A percentile compares a stretch with the other conserved stretches of the same genome.
phyloP scores from a whole-genome alignment of 805 yeast genomes.

The Ogataea neopini region DNA sequence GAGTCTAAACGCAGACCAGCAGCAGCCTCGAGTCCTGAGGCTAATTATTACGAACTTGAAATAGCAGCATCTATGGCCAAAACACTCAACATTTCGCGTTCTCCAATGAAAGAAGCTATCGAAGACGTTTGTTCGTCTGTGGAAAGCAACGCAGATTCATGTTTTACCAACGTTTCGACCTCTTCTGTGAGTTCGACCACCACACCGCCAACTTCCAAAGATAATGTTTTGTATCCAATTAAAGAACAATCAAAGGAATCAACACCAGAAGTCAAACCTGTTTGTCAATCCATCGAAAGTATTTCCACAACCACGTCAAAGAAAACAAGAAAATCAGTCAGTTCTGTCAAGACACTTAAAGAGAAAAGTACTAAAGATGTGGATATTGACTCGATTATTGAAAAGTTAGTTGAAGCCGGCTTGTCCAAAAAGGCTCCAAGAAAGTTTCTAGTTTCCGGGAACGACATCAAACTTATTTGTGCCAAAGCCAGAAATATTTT shows the following conservation, averaged over 20 bases:
- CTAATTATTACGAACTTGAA: constrained; percentile 37
- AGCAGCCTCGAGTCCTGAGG: constrained; percentile 17
- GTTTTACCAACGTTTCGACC: constrained; percentile 31
- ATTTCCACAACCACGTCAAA: background rate
- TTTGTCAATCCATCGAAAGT: background rate
- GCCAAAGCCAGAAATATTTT: constrained; percentile 60
- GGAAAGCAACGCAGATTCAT: constrained; percentile 45
- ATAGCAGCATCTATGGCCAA: constrained; percentile 50
- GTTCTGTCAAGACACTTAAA: constrained; percentile 1
- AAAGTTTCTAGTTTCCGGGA: constrained; percentile 50
- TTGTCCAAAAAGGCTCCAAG: constrained; percentile 42
- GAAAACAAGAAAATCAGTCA: constrained; percentile 2
- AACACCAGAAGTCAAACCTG: constrained; percentile 26
- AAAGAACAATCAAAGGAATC: constrained; percentile 37
- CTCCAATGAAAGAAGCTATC: constrained; percentile 14
- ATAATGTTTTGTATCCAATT: constrained; percentile 28
- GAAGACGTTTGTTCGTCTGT: constrained; percentile 38
- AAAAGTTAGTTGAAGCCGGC: constrained; percentile 56
- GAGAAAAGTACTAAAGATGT: no score
- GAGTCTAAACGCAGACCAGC: constrained; percentile 2
- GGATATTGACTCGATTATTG: constrained; percentile 65
- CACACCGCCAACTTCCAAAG: constrained; percentile 26
- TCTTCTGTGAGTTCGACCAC: constrained; percentile 33
- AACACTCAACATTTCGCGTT: constrained; percentile 29
- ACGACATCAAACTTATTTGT: constrained; percentile 59